Conservation (phyloP, 257 asterid species). For the Solanum corneliomulleri region DNA sequence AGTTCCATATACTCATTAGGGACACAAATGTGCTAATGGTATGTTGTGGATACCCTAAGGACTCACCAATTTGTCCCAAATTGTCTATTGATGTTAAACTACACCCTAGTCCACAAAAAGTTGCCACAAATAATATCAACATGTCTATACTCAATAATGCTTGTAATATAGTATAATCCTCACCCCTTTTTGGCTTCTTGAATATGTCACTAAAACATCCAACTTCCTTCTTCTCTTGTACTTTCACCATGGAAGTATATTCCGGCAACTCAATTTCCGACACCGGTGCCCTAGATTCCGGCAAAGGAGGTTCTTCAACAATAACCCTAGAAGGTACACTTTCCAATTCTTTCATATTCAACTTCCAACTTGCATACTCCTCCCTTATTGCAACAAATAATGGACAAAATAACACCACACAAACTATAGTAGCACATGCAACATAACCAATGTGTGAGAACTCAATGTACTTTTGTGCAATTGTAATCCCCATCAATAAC, state of each 20-base stretch:
- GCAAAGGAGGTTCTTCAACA: background rate
- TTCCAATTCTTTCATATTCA: background rate
- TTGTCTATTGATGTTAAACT: constrained; percentile 20
- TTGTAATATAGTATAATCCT: constrained; percentile 18
- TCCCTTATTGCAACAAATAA: constrained; percentile 1
- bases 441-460: constrained; percentile 9
- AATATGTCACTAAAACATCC: background rate
- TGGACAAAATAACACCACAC: constrained; percentile 15
- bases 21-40: constrained; percentile 20
- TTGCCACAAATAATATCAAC: constrained; percentile 7
- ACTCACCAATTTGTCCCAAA: constrained; percentile 28
- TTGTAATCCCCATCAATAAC: constrained; percentile 13
- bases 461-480: constrained; percentile 6
- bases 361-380: constrained; percentile 4
- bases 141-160: constrained; percentile 18
- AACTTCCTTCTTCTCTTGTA: background rate
- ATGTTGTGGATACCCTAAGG: constrained; percentile 11
- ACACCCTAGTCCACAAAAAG: constrained; percentile 20
- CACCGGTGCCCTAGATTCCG: background rate
- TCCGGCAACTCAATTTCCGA: background rate
- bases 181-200: constrained; percentile 26
- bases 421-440: constrained; percentile 13
- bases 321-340: background rate
- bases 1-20: constrained; percentile 19
- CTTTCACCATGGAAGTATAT: background rate